A percentile compares a stretch with the other conserved stretches of the same genome.
These are phyloP conservation scores for Neostapfia colusana DNA, from an alignment of 176 grass and related monocot species.

Conservation along the genomic window DNA sequence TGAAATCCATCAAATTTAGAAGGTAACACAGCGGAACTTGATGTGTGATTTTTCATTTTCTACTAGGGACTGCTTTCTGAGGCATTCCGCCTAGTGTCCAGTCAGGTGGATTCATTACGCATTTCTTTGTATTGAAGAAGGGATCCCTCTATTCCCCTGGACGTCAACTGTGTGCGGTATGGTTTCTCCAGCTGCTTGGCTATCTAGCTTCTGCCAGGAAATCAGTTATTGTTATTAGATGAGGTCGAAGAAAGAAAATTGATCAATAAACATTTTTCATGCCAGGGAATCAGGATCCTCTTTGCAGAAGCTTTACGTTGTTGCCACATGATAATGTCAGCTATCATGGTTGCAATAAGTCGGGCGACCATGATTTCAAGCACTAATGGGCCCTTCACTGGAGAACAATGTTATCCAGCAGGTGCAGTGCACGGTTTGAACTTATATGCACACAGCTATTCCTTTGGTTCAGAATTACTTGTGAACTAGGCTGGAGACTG, in stretches of 20 bases:
- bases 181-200: constrained; percentile 27
- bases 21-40: constrained; percentile 10
- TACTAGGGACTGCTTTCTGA: constrained; percentile 22
- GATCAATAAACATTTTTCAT: constrained; percentile 6
- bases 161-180: background rate
- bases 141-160: background rate
- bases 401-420: constrained; percentile 27
- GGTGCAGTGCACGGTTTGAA: constrained; percentile 36
- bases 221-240: background rate
- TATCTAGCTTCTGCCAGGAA: background rate
- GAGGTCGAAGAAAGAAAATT: constrained; percentile 31
- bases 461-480: constrained; percentile 34
- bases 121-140: constrained; percentile 39
- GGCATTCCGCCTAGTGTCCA: background rate
- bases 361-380: constrained; percentile 27
- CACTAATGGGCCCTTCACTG: constrained; percentile 17
- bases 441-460: constrained; percentile 19
- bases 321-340: constrained; percentile 32
- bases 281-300: constrained; percentile 32
- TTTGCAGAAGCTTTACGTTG: constrained; percentile 31
- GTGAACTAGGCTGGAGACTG: constrained; percentile 4
- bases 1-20: background rate
- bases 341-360: background rate
- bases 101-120: constrained; percentile 25
- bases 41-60: constrained; percentile 28